phyloP scores from a whole-genome alignment of 2,329 filamentous ascomycete genomes.

The Penicillium aurantiogriseum region DNA sequence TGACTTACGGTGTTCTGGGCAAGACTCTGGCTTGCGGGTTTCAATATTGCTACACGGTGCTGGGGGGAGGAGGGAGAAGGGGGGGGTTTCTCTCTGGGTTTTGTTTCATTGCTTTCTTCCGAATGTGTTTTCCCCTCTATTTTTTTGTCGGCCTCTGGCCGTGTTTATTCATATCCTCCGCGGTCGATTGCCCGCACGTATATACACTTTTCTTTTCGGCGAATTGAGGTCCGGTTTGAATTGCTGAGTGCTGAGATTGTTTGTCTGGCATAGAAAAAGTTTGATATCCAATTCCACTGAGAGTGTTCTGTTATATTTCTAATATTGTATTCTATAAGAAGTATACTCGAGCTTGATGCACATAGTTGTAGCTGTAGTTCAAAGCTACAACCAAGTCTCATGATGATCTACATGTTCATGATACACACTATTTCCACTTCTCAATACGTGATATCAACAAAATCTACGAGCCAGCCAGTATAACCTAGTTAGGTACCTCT shows the following conservation, averaged over 20 bases:
- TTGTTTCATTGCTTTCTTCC: constrained; percentile 3
- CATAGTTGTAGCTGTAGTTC: not conserved
- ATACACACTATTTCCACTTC: not conserved
- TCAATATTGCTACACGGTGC: constrained; percentile 33
- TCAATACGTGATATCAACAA: not conserved
- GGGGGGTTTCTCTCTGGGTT: constrained; percentile 14
- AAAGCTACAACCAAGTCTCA: no score
- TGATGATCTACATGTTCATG: not conserved
- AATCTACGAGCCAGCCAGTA: not conserved
- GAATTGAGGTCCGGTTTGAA: not conserved
- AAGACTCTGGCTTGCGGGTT: constrained; percentile 14
- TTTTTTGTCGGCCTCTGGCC: constrained; percentile 13
- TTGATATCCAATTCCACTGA: constrained; percentile 5
- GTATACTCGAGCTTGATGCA: not conserved
- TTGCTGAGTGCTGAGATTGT: not conserved
- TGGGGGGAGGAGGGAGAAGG: not conserved
- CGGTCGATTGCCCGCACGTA: constrained; percentile 15
- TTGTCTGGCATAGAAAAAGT: constrained; percentile 1
- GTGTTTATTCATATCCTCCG: constrained; percentile 20
- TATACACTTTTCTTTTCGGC: constrained; percentile 12
- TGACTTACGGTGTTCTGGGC: constrained; percentile 32
- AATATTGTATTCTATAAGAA: not conserved
- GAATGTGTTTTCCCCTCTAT: constrained; percentile 2
- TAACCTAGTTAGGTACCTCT: not conserved
- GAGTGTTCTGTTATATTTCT: not conserved